Evolutionary conservation across 116 monocot species (phyloP).

Genomic region (Dioscorea cayenensis): DNA sequence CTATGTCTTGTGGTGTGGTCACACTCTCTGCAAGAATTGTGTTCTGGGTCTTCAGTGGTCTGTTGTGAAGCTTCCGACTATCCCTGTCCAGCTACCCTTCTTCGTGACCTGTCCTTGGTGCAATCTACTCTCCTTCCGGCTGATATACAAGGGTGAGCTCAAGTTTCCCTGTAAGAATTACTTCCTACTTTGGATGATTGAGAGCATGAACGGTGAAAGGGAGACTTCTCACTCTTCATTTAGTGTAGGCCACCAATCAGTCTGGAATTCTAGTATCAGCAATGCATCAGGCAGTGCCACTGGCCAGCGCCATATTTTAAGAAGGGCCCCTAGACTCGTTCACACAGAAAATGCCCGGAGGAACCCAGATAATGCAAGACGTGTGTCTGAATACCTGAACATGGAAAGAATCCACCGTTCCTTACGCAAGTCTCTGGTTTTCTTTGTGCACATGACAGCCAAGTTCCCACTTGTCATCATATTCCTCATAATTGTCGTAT

Average conservation of each 20-base stretch:
- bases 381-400: conserved; percentile 7
- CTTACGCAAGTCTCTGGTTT: conserved; percentile 37
- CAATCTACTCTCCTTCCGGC: conserved; percentile 52
- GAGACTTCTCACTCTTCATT: conserved; percentile 22
- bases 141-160: conserved; percentile 70
- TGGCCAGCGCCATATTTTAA: neutral
- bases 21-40: conserved; percentile 86
- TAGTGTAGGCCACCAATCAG: conserved; percentile 14
- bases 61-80: conserved; percentile 60
- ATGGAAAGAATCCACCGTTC: conserved; percentile 40
- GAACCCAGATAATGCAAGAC: conserved; percentile 1
- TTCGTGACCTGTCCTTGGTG: conserved; percentile 91
- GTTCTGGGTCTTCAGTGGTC: conserved; percentile 76
- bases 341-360: conserved; percentile 11
- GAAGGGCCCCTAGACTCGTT: conserved; percentile 1
- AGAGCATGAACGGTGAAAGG: conserved; percentile 73
- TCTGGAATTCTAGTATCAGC: conserved; percentile 17
- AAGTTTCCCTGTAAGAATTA: conserved; percentile 77
- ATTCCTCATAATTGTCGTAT: conserved; percentile 67
- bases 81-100: conserved; percentile 61
- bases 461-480: conserved; percentile 79
- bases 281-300: neutral
- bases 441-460: conserved; percentile 51
- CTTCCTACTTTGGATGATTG: conserved; percentile 87
- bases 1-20: conserved; percentile 85